phyloP scores from a whole-genome alignment of 805 yeast genomes.

The Spathaspora girioi region DNA sequence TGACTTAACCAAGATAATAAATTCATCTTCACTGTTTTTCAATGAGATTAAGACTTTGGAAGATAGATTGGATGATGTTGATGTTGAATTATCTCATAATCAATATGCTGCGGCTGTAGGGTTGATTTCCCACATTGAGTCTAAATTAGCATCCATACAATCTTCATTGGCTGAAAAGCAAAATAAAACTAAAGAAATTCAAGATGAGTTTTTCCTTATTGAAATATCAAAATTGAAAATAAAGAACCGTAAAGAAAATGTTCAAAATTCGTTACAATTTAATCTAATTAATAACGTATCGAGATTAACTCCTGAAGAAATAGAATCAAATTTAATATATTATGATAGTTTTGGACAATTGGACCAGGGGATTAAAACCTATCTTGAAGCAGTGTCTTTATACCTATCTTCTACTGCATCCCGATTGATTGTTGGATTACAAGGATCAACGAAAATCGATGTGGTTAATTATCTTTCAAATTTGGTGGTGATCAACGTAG shows the following conservation, averaged over 20 bases:
- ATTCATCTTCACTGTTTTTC: slow-evolving; percentile 19
- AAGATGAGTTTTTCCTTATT: slow-evolving; percentile 25
- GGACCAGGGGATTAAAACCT: slow-evolving; percentile 32
- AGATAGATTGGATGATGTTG: slow-evolving; percentile 64
- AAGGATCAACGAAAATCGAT: slow-evolving; percentile 42
- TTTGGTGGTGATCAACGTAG: slow-evolving; percentile 35
- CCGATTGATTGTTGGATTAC: slow-evolving; percentile 33
- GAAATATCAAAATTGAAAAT: slow-evolving; percentile 43
- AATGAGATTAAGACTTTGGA: slow-evolving; percentile 52
- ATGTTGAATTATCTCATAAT: slow-evolving; percentile 61
- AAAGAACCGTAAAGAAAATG: slow-evolving; percentile 30
- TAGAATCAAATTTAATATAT: slow-evolving; percentile 31
- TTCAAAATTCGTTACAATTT: slow-evolving; percentile 34
- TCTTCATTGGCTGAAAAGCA: slow-evolving; percentile 11
- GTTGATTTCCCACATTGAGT: slow-evolving; percentile 33
- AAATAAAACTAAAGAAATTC: neutral
- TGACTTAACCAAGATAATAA: slow-evolving; percentile 25
- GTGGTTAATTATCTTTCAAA: slow-evolving; percentile 38
- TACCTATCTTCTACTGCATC: slow-evolving; percentile 30
- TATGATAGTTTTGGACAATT: slow-evolving; percentile 33
- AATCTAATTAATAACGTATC: slow-evolving; percentile 34
- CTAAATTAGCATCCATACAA: slow-evolving; percentile 27
- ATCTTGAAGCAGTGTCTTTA: slow-evolving; percentile 31
- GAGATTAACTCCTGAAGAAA: slow-evolving; percentile 24
- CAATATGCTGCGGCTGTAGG: slow-evolving; percentile 47